phyloP scores from a whole-genome alignment of 2,329 filamentous ascomycete species.

The Fusarium redolens region DNA sequence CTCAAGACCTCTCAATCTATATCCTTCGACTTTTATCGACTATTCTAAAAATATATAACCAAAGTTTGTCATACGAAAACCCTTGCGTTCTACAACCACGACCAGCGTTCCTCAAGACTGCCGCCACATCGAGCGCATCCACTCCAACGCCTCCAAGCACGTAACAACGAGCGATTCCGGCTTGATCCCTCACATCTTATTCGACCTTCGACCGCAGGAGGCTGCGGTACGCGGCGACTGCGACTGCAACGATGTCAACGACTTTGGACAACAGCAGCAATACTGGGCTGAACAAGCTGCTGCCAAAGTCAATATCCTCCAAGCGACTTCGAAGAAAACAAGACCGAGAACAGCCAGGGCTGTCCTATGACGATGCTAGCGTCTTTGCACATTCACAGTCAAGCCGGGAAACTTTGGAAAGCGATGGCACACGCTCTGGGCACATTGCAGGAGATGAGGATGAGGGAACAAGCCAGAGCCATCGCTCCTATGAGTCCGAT shows the following conservation, averaged over 20 bases:
- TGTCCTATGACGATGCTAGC: constrained; percentile 43
- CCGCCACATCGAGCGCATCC: constrained; percentile 23
- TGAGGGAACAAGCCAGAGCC: constrained; percentile 49
- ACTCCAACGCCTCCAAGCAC: constrained; percentile 19
- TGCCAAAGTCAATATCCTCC: constrained; percentile 63
- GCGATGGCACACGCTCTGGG: constrained; percentile 48
- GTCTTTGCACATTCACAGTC: constrained; percentile 49
- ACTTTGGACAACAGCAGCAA: constrained; percentile 43
- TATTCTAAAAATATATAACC: background rate
- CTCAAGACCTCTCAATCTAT: constrained; percentile 1
- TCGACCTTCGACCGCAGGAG: background rate
- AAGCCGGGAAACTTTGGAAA: constrained; percentile 55
- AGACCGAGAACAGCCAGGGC: constrained; percentile 51
- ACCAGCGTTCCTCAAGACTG: constrained; percentile 6
- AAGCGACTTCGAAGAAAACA: constrained; percentile 63
- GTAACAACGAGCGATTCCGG: constrained; percentile 10
- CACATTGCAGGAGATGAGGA: constrained; percentile 50
- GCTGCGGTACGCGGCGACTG: constrained; percentile 1
- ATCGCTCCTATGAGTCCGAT: constrained; percentile 51
- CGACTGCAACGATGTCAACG: constrained; percentile 12
- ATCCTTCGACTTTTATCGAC: background rate
- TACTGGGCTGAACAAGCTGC: constrained; percentile 61
- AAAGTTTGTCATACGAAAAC: background rate
- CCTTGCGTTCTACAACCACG: background rate
- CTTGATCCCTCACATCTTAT: constrained; percentile 1